phyloP scores from a whole-genome alignment of 305 asterid species.

The Solanum hybrid region DNA sequence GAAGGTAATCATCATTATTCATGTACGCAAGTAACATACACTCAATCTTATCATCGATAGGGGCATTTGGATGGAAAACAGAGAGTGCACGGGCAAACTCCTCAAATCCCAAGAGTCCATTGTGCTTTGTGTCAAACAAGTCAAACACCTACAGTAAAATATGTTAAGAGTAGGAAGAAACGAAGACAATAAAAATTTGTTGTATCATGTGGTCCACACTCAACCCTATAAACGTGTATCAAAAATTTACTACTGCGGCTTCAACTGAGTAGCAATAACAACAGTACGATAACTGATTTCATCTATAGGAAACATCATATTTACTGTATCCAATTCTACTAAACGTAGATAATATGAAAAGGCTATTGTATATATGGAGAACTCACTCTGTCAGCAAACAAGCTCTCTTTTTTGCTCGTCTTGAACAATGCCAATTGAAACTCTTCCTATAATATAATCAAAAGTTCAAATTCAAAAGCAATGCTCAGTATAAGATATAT shows the following conservation, averaged over 20 bases:
- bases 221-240: background rate
- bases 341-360: background rate
- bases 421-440: constrained; percentile 95
- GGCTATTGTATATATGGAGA: background rate
- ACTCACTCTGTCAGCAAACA: constrained; percentile 91
- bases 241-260: background rate
- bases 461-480: background rate
- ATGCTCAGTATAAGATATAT: background rate
- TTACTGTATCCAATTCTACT: background rate
- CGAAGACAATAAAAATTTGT: background rate
- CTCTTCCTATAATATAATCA: constrained; percentile 62
- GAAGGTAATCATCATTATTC: background rate
- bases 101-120: constrained; percentile 96
- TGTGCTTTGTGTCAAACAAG: constrained; percentile 93
- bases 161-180: background rate
- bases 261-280: background rate
- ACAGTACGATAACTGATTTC: background rate
- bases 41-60: constrained; percentile 87
- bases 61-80: constrained; percentile 98
- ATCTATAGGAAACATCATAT: background rate
- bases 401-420: constrained; percentile 92
- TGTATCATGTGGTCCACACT: background rate
- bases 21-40: constrained; percentile 33
- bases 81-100: constrained; percentile 98
- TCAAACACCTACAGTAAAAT: constrained; percentile 62